phyloP scores from a whole-genome alignment of 1,139 yeast species.

The Pichia sp. region DNA sequence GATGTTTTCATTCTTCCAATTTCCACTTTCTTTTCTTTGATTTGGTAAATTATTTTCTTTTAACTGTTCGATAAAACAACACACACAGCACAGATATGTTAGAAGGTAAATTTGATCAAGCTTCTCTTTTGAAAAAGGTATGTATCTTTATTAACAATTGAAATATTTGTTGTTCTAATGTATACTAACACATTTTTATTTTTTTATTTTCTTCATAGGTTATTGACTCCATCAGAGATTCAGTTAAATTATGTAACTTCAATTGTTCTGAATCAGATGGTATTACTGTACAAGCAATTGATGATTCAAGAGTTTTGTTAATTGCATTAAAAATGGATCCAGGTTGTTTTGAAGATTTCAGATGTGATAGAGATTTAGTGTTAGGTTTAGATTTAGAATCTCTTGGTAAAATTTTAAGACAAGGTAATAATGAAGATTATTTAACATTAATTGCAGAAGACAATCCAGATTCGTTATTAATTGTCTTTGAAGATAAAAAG shows the following conservation, averaged over 20 bases:
- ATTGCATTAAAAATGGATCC: constrained; percentile 84
- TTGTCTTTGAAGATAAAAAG: constrained; percentile 85
- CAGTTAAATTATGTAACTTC: constrained; percentile 91
- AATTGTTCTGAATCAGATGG: constrained; percentile 88
- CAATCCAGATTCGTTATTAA: constrained; percentile 71
- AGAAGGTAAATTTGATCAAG: constrained; percentile 96
- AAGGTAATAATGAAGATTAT: constrained; percentile 87
- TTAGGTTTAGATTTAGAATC: constrained; percentile 88
- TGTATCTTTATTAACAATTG: constrained; percentile 12
- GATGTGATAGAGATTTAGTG: constrained; percentile 93
- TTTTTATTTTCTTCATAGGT: constrained; percentile 32
- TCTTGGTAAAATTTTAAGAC: constrained; percentile 77
- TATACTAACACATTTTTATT: background rate
- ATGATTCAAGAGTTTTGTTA: constrained; percentile 90
- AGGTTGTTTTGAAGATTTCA: constrained; percentile 85
- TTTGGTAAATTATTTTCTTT: background rate
- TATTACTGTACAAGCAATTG: constrained; percentile 94
- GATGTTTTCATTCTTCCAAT: background rate
- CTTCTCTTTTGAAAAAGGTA: constrained; percentile 78
- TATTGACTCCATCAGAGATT: constrained; percentile 87
- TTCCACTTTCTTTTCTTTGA: background rate
- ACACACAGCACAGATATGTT: constrained; percentile 52
- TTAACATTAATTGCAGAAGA: constrained; percentile 90
- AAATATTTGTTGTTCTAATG: no score
- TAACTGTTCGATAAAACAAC: background rate